These are phyloP conservation scores for Recurvomyces mirabilis DNA, from an alignment of 495 filamentous ascomycete genomes.

Conservation along the genomic window DNA sequence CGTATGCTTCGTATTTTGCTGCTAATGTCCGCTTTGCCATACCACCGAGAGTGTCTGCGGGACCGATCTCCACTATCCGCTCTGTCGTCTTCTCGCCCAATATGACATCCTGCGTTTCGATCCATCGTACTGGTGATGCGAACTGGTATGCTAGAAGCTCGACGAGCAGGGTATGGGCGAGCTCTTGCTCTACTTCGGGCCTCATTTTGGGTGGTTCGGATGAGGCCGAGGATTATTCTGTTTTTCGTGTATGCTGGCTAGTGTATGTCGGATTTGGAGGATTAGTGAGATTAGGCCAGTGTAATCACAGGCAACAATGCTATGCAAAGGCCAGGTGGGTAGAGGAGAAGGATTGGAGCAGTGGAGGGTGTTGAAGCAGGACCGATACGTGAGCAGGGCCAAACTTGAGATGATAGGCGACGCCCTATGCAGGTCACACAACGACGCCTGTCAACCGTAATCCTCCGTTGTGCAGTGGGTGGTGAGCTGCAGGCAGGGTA, in stretches of 20 bases:
- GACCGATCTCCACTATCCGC: constrained; percentile 94
- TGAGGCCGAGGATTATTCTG: not conserved
- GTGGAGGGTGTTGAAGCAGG: too few relatives aligned
- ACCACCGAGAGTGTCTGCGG: constrained; percentile 92
- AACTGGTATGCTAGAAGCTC: constrained; percentile 99
- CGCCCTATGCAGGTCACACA: too few relatives aligned
- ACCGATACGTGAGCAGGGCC: too few relatives aligned
- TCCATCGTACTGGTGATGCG: constrained; percentile 96
- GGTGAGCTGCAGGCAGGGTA: too few relatives aligned
- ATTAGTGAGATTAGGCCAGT: not conserved
- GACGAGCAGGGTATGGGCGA: constrained; percentile 91
- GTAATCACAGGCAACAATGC: not conserved
- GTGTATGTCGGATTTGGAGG: too few relatives aligned
- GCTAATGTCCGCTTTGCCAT: constrained; percentile 96
- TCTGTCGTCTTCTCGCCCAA: constrained; percentile 91
- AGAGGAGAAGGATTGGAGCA: not conserved
- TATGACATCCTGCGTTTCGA: constrained; percentile 99
- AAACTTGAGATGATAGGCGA: too few relatives aligned
- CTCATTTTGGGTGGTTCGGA: constrained; percentile 57
- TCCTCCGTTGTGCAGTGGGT: too few relatives aligned
- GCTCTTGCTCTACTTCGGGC: constrained; percentile 97
- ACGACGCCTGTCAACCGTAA: too few relatives aligned
- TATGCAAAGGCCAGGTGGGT: constrained; percentile 1
- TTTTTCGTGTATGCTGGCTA: too few relatives aligned
- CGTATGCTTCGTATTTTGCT: constrained; percentile 97